Base-by-base conservation (phyloP, 1,139 yeast species). In the Diutina rugosa region DNA sequence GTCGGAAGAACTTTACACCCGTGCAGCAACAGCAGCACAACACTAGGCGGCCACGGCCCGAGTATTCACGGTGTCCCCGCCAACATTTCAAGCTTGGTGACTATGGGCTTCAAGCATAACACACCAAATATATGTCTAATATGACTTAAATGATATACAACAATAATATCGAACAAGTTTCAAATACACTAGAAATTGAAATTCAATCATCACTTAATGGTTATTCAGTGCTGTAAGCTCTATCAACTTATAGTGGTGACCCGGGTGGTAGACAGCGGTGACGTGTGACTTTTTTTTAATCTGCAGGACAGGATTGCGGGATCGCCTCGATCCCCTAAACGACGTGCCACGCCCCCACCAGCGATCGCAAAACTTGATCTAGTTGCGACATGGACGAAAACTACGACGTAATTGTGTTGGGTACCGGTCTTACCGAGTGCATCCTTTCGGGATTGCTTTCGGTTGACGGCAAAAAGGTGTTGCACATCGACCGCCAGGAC, bases 401-500 rank as follows among this genome's bases (percentile, higher is more conserved):
- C 64, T 93, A 91, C 82, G 99, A 93, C 74, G 93, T 88, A 60
- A 88, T 89, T 63, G 95, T 89, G 49, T 70, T 73, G 61, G 79
- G 82, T 56, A 83, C 93, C 51, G 99, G 99, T 18, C 80, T 95
- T 62, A 93, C 98, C 58, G 99, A 93, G 71, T 93, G 99, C 76
- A 86, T 95, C 60, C 81, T 93, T 56, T 90, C 97, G 1, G 99
- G 99, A 12, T 74, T 93, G 58, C 78, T 93, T 58, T 90, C 98
- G 12, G 97, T 91, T 14, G 99, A 93, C 67, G 96, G 98, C 64
- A 93, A 93, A 76, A 93, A 93, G 69, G 99, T 93, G 12, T 79
- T 93, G 59, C 99, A 93, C 72, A 90, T 93, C 63, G 99, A 93
- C 69, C 87, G 93, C 64, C 97, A 93, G 71, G 96, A 90, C 69